phyloP scores from a whole-genome alignment of 805 yeast genomes.

The Metschnikowia lochheadii region DNA sequence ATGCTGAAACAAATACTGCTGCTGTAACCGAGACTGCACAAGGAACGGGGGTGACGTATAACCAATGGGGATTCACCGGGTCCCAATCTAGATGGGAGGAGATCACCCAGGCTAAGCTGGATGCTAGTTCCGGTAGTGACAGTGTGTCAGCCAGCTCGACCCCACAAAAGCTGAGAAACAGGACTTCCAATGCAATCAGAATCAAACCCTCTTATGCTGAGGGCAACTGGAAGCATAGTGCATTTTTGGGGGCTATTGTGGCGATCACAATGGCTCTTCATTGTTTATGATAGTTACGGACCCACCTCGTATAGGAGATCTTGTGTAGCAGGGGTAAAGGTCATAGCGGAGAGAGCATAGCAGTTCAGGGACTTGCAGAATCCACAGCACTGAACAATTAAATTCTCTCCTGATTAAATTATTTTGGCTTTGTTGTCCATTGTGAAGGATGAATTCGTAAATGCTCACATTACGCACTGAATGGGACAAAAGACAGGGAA shows the following conservation, averaged over 20 bases:
- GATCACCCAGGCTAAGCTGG: slow-evolving; percentile 6
- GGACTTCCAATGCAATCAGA: slow-evolving; percentile 3
- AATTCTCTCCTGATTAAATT: too few species aligned
- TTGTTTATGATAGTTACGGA: slow-evolving; percentile 4
- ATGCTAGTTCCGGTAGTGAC: not conserved
- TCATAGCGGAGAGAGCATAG: too few species aligned
- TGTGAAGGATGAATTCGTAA: too few species aligned
- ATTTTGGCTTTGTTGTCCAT: too few species aligned
- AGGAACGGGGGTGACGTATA: slow-evolving; percentile 23
- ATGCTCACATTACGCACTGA: too few species aligned
- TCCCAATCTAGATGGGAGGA: slow-evolving; percentile 34
- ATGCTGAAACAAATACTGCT: slow-evolving; percentile 2
- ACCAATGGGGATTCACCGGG: slow-evolving; percentile 43
- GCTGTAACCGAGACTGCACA: slow-evolving; percentile 1
- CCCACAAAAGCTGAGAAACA: slow-evolving; percentile 1
- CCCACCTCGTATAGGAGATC: not conserved
- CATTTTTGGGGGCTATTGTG: slow-evolving; percentile 7
- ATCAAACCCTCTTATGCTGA: not conserved
- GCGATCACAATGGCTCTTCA: slow-evolving; percentile 12
- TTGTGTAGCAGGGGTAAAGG: not conserved
- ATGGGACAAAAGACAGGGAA: too few species aligned
- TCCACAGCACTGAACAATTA: too few species aligned
- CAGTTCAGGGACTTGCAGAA: too few species aligned
- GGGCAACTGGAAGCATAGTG: slow-evolving; percentile 10
- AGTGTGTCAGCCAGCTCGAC: slow-evolving; percentile 9